These are phyloP conservation scores for Chaetomiaceae sp. DNA, from an alignment of 2,329 filamentous ascomycete species.

Conservation along the genomic window DNA sequence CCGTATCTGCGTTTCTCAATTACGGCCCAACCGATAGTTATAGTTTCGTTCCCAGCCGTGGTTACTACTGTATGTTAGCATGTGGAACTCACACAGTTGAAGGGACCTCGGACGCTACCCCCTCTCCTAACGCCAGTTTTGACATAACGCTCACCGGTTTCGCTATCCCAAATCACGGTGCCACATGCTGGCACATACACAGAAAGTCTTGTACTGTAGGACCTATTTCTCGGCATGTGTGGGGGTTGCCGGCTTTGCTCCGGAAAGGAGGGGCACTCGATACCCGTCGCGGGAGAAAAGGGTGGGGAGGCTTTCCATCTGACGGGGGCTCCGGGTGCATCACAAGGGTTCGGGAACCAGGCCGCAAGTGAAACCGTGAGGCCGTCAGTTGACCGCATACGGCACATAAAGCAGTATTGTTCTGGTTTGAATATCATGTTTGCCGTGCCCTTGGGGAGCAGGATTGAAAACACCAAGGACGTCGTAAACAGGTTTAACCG, in stretches of 20 bases:
- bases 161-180: no score
- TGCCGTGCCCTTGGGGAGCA: neutral
- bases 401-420: neutral
- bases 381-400: slow-evolving; percentile 11
- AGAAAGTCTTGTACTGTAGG: neutral
- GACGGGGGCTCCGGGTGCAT: neutral
- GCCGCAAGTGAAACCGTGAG: slow-evolving; percentile 5
- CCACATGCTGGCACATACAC: neutral
- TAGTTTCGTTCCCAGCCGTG: no score
- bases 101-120: no score
- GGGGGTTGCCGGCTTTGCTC: slow-evolving; percentile 1
- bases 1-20: neutral
- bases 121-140: neutral
- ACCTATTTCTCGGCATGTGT: slow-evolving; percentile 4
- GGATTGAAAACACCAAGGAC: neutral
- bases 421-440: neutral
- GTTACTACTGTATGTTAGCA: no score
- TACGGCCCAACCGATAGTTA: neutral
- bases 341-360: slow-evolving; percentile 7
- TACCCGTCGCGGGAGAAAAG: neutral
- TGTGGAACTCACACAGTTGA: no score
- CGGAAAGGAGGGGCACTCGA: slow-evolving; percentile 1
- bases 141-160: neutral
- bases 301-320: neutral
- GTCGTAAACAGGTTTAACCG: neutral